Base-by-base conservation (phyloP, 257 asterid species). In the Solanum clarkiae region DNA sequence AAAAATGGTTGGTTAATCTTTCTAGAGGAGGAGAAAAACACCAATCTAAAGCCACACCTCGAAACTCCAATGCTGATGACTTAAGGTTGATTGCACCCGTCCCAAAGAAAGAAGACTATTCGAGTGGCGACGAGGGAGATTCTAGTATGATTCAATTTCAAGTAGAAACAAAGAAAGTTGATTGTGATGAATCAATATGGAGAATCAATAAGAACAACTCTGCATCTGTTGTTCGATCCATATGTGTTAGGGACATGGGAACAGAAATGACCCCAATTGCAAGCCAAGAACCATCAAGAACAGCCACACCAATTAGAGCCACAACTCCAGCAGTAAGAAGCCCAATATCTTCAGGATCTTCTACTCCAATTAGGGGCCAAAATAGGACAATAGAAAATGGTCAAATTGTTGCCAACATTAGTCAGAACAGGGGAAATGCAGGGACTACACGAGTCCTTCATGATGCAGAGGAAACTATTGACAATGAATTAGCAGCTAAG, bases 211-310 rank as follows among this genome's bases (percentile, higher is more conserved):
- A 88, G 85, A 90, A 91, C 70, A 81, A 92, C 79, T 86, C 97
- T 47, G 84, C 84, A 56, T 81, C 96, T 11, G 90, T 56, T 26
- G 93, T 91, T 86, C 87, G 97, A 70, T 92, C 95, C 6, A 87
- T 96, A 12, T 94, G 95, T 65, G 91, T 96, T 86, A 92, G 99
- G 89, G 99, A 96, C 80, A 96, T 95, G 97, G 98, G 99, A 59
- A 96, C 99, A 0, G 99, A 95, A 80, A 96, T 96, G 99, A 96
- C 99, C 0, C 98, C 99, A 3, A 90, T 91, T 70, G 98, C 93
- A 0, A 96, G 99, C 89, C 96, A 93, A 84, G 98, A 95, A 82
- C 98, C 98, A 2, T 96, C 99, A 10, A 90, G 99, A 87, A 87
- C 99, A 2, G 97, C 96, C 10, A 96, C 99, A 1, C 99, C 99